Evolutionary conservation across 2,329 filamentous ascomycete genomes (phyloP), one percentile per base, ranked within the genome.

Genomic region (Stachybotrys chlorohalonatus): DNA sequence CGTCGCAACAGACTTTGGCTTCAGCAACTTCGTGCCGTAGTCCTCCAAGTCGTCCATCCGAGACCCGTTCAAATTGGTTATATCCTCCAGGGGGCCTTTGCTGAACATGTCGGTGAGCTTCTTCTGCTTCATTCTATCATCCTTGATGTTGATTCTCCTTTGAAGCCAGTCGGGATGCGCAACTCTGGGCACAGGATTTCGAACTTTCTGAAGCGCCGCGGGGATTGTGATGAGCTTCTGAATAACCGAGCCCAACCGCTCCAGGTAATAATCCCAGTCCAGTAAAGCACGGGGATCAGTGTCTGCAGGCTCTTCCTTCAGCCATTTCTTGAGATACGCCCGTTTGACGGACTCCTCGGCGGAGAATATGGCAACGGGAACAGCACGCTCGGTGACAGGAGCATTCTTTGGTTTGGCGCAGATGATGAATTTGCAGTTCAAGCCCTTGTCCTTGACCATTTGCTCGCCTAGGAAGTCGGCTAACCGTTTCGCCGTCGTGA

Each of bases 401-500:
- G 93, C 90, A 65, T 89, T 89, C 65, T 85, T 89, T 5, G 94
- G 94, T 59, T 82, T 84, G 13, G 90, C 82, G 52, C 92, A 96
- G 65, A 99, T 96, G 68, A 99, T 96, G 71, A 97, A 99, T 73
- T 97, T 97, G 85, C 94, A 99, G 75, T 99, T 99, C 62, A 99
- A 72, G 4, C 94, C 94, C 71, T 97, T 99, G 73, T 99, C 95
- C 67, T 99, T 99, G 64, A 96, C 86, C 95, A 99, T 99, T 67
- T 96, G 91, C 68, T 96, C 93, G 42, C 94, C 94, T 58, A 99
- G 68, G 67, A 99, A 99, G 66, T 99, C 94, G 42, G 94, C 94
- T 47, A 99, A 74, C 58, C 94, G 90, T 64, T 87, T 94, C 11
- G 94, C 94, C 0, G 94, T 99, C 2, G 94, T 99, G 68, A 99